A percentile compares a stretch with the other conserved stretches of the same genome.
phyloP scores from a whole-genome alignment of 2,329 filamentous ascomycete genomes.

The Fusarium scirpi region DNA sequence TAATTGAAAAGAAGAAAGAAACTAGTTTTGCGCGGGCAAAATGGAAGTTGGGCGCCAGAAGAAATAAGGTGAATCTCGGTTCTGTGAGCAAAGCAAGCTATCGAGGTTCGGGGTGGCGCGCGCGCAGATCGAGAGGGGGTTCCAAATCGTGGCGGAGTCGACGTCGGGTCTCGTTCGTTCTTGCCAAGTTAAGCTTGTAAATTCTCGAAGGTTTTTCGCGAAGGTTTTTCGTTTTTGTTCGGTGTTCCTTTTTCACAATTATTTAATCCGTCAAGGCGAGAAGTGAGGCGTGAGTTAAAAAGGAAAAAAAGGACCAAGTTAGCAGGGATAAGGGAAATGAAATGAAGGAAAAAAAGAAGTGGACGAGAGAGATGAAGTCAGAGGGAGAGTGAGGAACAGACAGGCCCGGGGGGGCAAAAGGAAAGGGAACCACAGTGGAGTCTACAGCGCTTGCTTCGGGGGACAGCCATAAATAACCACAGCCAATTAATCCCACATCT shows the following conservation, averaged over 20 bases:
- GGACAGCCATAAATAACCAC: background rate
- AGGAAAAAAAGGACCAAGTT: background rate
- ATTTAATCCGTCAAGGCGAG: background rate
- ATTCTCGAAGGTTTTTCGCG: background rate
- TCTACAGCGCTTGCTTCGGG: slow-evolving; percentile 10
- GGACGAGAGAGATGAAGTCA: slow-evolving; percentile 3
- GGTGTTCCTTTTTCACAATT: background rate
- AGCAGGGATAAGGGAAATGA: background rate
- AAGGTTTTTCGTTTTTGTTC: background rate
- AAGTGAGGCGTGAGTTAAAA: background rate
- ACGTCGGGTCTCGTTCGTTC: background rate
- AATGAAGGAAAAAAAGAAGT: background rate
- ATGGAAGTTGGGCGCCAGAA: background rate
- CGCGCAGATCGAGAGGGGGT: background rate
- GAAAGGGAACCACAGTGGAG: slow-evolving; percentile 10
- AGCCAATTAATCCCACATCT: background rate
- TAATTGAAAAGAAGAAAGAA: background rate
- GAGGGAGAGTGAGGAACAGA: slow-evolving; percentile 3
- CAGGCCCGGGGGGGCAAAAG: slow-evolving; percentile 6
- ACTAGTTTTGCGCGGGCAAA: background rate
- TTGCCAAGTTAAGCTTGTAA: background rate
- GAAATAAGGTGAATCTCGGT: background rate
- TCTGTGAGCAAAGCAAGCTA: background rate
- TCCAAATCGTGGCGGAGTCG: background rate
- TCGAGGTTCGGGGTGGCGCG: background rate